Evolutionary conservation across 805 yeast genomes (phyloP).

Genomic region (Metschnikowia gelsemii): DNA sequence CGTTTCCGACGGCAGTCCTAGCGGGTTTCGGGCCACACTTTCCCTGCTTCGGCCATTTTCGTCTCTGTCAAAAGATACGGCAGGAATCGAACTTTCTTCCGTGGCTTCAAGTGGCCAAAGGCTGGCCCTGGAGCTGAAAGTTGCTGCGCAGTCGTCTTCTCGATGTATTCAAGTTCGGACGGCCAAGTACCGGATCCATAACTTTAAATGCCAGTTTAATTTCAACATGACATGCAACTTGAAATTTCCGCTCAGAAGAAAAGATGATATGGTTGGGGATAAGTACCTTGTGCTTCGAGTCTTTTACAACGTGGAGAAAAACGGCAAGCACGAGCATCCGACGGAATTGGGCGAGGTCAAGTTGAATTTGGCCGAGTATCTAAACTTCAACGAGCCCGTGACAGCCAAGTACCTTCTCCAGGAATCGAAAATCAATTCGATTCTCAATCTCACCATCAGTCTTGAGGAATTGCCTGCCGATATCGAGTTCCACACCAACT

Average conservation of each 20-base stretch:
- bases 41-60: slow-evolving; percentile 18
- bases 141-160: slow-evolving; percentile 12
- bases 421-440: slow-evolving; percentile 79
- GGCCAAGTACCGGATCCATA: slow-evolving; percentile 33
- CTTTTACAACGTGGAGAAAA: slow-evolving; percentile 34
- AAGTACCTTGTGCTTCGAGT: slow-evolving; percentile 43
- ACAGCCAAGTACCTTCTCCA: slow-evolving; percentile 68
- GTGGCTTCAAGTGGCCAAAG: slow-evolving; percentile 1
- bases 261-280: slow-evolving; percentile 39
- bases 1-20: slow-evolving; percentile 47
- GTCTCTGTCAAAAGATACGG: slow-evolving; percentile 5
- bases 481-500: slow-evolving; percentile 43
- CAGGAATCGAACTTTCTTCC: not conserved
- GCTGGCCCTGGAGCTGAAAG: not conserved
- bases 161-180: slow-evolving; percentile 33
- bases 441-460: slow-evolving; percentile 59
- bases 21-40: slow-evolving; percentile 16
- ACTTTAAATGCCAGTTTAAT: slow-evolving; percentile 41
- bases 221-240: slow-evolving; percentile 36
- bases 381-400: slow-evolving; percentile 50
- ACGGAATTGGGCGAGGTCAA: slow-evolving; percentile 63
- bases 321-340: slow-evolving; percentile 21
- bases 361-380: slow-evolving; percentile 71
- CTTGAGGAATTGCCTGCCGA: slow-evolving; percentile 44
- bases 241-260: slow-evolving; percentile 40